Conservation (phyloP, 495 filamentous ascomycete species). For the Parachaetomium inaequale region DNA sequence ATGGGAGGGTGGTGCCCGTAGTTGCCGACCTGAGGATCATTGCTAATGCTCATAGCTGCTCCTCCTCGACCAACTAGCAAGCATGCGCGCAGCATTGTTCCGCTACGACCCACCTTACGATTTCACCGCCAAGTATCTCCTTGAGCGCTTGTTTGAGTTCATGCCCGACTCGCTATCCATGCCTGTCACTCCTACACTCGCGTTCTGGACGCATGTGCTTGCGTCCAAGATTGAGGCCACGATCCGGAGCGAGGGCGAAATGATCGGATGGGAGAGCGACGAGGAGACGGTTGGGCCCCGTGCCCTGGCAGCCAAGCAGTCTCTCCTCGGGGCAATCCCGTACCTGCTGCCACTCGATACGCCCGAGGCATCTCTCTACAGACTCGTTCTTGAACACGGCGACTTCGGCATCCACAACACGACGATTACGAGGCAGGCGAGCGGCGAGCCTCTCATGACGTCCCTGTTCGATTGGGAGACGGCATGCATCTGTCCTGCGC, state of each 20-base stretch:
- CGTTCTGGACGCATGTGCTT: constrained; percentile 37
- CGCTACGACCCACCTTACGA: no score
- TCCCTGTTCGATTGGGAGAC: constrained; percentile 39
- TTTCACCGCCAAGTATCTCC: no score
- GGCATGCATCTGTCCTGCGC: constrained; percentile 34
- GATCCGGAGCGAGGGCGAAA: constrained; percentile 34
- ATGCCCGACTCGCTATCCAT: constrained; percentile 32
- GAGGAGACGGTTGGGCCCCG: constrained; percentile 32
- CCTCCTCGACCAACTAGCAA: no score
- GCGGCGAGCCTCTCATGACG: constrained; percentile 28
- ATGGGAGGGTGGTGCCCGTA: no score
- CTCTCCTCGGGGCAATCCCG: constrained; percentile 32
- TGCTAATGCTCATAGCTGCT: no score
- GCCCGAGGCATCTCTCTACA: constrained; percentile 25
- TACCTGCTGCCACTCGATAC: constrained; percentile 30
- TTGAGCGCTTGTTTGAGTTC: constrained; percentile 32
- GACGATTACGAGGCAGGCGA: constrained; percentile 27
- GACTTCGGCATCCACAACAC: constrained; percentile 41
- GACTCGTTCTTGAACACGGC: constrained; percentile 37
- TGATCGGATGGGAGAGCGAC: constrained; percentile 38
- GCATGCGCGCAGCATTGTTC: no score
- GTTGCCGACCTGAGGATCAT: no score
- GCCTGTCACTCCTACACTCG: constrained; percentile 36
- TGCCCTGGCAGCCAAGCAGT: constrained; percentile 35
- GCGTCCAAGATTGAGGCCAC: constrained; percentile 38